Conservation (phyloP, 306 rosid genomes). For the Citrullus amarus region DNA sequence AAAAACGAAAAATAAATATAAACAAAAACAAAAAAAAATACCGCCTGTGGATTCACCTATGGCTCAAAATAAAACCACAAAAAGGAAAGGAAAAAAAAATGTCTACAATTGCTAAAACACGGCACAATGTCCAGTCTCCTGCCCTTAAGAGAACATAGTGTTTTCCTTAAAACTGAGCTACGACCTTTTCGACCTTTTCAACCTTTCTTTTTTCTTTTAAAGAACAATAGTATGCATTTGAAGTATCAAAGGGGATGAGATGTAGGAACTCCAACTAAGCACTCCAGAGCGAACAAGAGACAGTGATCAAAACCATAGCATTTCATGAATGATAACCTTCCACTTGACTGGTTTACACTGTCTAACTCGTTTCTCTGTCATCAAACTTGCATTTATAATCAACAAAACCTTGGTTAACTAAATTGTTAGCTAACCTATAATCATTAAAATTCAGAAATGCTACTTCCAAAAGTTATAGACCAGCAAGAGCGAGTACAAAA, state of each 20-base stretch:
- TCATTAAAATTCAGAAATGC: background rate
- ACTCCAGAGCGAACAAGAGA: background rate
- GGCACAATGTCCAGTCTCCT: background rate
- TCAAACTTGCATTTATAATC: background rate
- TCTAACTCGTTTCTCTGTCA: background rate
- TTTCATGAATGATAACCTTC: background rate
- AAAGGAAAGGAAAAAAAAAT: background rate
- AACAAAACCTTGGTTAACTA: background rate
- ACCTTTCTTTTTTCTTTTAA: background rate
- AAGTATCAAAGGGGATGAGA: background rate
- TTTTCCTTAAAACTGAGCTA: background rate
- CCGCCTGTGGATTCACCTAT: background rate
- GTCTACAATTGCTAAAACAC: background rate
- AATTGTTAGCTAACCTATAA: background rate
- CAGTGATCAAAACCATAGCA: background rate
- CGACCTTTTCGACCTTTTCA: background rate
- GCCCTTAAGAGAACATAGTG: background rate
- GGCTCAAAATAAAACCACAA: background rate
- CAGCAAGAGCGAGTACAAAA: background rate
- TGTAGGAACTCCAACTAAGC: background rate
- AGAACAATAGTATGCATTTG: background rate
- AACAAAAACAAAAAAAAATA: background rate
- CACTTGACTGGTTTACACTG: background rate
- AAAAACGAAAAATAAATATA: too few relatives aligned
- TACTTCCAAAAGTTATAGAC: background rate